These are phyloP conservation scores for Penicillium verrucosum DNA, from an alignment of 2,329 filamentous ascomycete genomes.

Conservation along the genomic window DNA sequence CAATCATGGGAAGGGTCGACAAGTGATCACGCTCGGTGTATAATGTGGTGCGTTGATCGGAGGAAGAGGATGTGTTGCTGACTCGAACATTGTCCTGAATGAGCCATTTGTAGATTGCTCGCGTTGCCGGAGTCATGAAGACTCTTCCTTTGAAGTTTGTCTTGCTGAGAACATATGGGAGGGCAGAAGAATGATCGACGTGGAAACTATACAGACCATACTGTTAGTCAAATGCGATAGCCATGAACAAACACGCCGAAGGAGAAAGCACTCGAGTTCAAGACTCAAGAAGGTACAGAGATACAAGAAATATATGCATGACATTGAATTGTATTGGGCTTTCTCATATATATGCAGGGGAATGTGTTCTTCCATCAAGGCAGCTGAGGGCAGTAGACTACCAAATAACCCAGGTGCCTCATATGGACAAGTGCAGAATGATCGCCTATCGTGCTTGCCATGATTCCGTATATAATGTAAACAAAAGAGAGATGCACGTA, in stretches of 20 bases:
- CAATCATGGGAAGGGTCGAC: conserved; percentile 88
- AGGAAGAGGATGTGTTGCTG: conserved; percentile 63
- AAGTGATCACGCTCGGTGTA: conserved; percentile 96
- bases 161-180: conserved; percentile 95
- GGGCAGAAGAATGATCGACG: conserved; percentile 95
- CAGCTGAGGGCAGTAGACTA: conserved; percentile 3
- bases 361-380: not conserved
- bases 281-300: conserved; percentile 2
- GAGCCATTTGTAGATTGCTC: conserved; percentile 99
- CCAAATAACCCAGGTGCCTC: not conserved
- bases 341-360: conserved; percentile 37
- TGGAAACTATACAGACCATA: conserved; percentile 69
- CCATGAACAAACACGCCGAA: not conserved
- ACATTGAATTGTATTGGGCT: conserved; percentile 31
- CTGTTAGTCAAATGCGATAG: conserved; percentile 27
- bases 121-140: conserved; percentile 99
- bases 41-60: conserved; percentile 63
- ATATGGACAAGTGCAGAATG: not conserved
- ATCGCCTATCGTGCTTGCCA: not conserved
- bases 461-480: not conserved
- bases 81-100: conserved; percentile 96
- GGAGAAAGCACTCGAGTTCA: not conserved
- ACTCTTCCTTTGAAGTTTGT: conserved; percentile 96
- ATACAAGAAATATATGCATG: conserved; percentile 13
- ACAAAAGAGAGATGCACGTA: conserved; percentile 56